Evolutionary conservation across 805 yeast species (phyloP).

Genomic region (Ogataea allantospora): DNA sequence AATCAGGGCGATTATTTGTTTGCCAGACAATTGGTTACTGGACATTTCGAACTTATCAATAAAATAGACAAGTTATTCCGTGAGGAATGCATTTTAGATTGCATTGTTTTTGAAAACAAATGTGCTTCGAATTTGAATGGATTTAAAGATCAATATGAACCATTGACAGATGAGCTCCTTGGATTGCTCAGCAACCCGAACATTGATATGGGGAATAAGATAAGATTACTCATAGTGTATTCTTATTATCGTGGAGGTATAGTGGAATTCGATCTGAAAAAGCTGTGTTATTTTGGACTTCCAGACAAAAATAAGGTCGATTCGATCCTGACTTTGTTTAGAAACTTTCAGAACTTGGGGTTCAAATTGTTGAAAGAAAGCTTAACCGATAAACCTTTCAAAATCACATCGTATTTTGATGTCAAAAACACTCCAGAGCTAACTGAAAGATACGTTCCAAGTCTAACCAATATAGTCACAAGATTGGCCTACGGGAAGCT

Average conservation of each 20-base stretch:
- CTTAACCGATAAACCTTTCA: slow-evolving; percentile 42
- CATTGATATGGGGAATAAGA: slow-evolving; percentile 61
- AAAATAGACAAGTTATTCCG: slow-evolving; percentile 60
- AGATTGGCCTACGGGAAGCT: slow-evolving; percentile 26
- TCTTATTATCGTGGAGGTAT: slow-evolving; percentile 82
- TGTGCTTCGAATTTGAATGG: slow-evolving; percentile 74
- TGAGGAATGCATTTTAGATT: slow-evolving; percentile 37
- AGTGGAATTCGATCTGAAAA: slow-evolving; percentile 66
- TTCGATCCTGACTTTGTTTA: slow-evolving; percentile 51
- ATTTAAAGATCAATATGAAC: slow-evolving; percentile 53
- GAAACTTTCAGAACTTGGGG: slow-evolving; percentile 48
- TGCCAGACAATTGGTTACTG: slow-evolving; percentile 26
- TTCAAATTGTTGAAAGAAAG: slow-evolving; percentile 37
- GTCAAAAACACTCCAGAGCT: slow-evolving; percentile 29
- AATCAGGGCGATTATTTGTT: slow-evolving; percentile 27
- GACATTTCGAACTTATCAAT: slow-evolving; percentile 41
- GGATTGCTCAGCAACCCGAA: slow-evolving; percentile 48
- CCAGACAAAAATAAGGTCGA: slow-evolving; percentile 27
- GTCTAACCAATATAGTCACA: slow-evolving; percentile 28
- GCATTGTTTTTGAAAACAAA: slow-evolving; percentile 84
- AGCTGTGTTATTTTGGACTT: slow-evolving; percentile 57
- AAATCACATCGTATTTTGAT: slow-evolving; percentile 54
- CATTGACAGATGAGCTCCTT: slow-evolving; percentile 55
- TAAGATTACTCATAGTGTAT: slow-evolving; percentile 72
- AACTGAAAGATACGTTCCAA: slow-evolving; percentile 29